Percentiles rank a stretch among this genome's conserved stretches.
Conservation (phyloP, 768 basidiomycete species). For the Suillus bovinus region DNA sequence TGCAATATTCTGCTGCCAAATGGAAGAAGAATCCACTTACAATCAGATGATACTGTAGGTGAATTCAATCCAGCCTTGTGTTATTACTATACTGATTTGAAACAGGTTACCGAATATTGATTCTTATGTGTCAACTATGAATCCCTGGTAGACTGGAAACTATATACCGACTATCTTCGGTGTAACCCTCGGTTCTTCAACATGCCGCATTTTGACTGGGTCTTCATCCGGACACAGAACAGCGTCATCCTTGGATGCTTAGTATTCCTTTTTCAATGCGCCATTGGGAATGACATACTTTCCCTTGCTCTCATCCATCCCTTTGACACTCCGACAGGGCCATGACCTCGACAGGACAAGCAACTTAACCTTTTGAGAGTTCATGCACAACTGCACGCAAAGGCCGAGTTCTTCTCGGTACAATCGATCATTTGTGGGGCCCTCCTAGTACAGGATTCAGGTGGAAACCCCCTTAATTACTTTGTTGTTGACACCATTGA, state of each 20-base stretch:
- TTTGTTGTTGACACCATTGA: too few species aligned
- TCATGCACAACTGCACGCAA: constrained; percentile 4
- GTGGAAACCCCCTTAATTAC: too few species aligned
- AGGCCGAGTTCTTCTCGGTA: constrained; percentile 25
- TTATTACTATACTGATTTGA: not conserved
- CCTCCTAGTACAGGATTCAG: constrained; percentile 18
- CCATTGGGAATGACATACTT: constrained; percentile 3
- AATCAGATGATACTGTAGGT: constrained; percentile 1
- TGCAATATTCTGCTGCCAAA: not conserved
- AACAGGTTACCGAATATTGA: constrained; percentile 26
- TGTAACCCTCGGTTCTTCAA: constrained; percentile 33
- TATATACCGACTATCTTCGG: constrained; percentile 26
- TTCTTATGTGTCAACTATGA: constrained; percentile 28
- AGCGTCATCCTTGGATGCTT: constrained; percentile 20
- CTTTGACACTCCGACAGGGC: constrained; percentile 15
- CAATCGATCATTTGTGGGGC: constrained; percentile 33
- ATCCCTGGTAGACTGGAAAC: constrained; percentile 30
- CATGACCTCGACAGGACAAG: constrained; percentile 18
- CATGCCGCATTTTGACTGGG: constrained; percentile 27
- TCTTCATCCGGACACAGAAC: constrained; percentile 24
- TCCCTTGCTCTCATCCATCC: constrained; percentile 18
- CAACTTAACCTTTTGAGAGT: constrained; percentile 23
- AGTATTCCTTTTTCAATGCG: constrained; percentile 20
- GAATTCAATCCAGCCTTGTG: not conserved
- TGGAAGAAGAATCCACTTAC: constrained; percentile 5